Conservation (phyloP, 2,329 filamentous ascomycete genomes). For the Passalora sequoiae region DNA sequence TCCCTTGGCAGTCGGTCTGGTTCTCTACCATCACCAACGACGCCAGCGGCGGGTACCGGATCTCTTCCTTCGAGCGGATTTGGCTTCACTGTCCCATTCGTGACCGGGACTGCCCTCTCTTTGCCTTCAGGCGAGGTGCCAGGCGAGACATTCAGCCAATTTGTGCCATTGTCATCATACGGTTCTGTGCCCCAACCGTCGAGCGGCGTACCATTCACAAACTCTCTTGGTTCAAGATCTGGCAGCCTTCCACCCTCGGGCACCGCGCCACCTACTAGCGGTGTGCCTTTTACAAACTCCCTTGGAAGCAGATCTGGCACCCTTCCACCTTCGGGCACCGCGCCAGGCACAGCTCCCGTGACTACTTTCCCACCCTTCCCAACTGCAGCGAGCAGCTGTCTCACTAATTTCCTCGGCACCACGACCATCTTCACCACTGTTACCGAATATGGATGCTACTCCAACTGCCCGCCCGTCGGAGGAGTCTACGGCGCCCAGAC, state of each 20-base stretch:
- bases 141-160: neutral
- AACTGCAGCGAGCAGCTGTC: constrained; percentile 16
- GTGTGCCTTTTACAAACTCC: constrained; percentile 4
- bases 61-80: neutral
- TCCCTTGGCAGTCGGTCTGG: neutral
- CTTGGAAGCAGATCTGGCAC: constrained; percentile 4
- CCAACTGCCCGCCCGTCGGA: constrained; percentile 16
- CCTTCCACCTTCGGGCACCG: constrained; percentile 1
- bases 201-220: constrained; percentile 4
- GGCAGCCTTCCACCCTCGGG: constrained; percentile 2
- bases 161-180: neutral
- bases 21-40: neutral
- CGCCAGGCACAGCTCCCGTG: neutral
- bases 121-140: neutral
- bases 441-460: constrained; percentile 21
- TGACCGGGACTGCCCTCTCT: neutral
- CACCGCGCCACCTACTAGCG: constrained; percentile 1
- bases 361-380: constrained; percentile 16
- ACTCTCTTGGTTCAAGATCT: neutral
- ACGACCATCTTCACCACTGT: constrained; percentile 23
- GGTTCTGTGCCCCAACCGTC: neutral
- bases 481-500: constrained; percentile 11
- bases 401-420: constrained; percentile 21
- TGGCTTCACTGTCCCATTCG: constrained; percentile 2
- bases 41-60: neutral